Evolutionary conservation across 257 asterid species (phyloP), one percentile per base, ranked within the genome.

Genomic region (Solanum arcanum): DNA sequence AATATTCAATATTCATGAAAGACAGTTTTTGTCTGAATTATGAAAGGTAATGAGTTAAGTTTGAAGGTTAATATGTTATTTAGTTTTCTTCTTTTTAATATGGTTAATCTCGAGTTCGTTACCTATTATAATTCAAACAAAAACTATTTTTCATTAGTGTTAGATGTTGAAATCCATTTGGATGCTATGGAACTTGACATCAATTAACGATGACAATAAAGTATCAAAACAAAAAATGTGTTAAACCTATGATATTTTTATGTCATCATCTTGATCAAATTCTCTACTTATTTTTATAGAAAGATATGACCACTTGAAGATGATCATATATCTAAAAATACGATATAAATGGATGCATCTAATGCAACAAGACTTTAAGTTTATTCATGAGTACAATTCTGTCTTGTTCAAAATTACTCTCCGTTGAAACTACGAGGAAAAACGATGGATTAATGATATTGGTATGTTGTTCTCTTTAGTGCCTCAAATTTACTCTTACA

Each of bases 21-120:
- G 20, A 47, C 20, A 0, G 3, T 14, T 14, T 0, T 13, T 47
- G 1, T 5, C 7, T 47, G 3, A 0, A 0, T 20, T 49, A 49
- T 49, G 3, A 2, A 49, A 49, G n/a, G 3, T 21, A 49, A 49
- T 49, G 60, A 49, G 62, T 52, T 18, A 52, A 52, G 62, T 52
- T 0, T 52, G 62, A 18, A 52, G n/a, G n/a, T 7, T 56, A 20
- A 56, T 56, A n/a, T 56, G 20, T 20, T 56, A 1, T 56, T 56
- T 52, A 6, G 21, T 52, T 52, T 1, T 6, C 0, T 56, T 3
- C 1, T 18, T 56, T 56, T 20, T 56, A 56, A 3, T 56, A 56
- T 56, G 64, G 2, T n/a, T 20, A 56, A 56, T 56, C 5, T 20
- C 20, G 64, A 56, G 64, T 18, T 1, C 11, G 9, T 0, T 49